phyloP scores from a whole-genome alignment of 1,284 basidiomycete species.

The Sporisorium reilianum region DNA sequence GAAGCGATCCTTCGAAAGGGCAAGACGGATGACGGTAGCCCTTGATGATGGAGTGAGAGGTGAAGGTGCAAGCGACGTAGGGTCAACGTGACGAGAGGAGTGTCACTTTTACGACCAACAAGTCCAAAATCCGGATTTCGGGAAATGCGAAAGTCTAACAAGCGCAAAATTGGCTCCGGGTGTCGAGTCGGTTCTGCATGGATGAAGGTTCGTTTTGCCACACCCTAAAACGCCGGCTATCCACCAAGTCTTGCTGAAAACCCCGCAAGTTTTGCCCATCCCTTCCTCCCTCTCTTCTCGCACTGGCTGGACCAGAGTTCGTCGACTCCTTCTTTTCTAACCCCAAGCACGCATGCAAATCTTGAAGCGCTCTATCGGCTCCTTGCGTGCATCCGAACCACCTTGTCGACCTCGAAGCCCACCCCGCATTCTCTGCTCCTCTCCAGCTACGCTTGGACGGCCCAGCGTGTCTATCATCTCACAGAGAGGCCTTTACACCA shows the following conservation, averaged over 20 bases:
- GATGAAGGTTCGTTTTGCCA: conserved; percentile 12
- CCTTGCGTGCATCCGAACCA: neutral
- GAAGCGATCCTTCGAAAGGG: neutral
- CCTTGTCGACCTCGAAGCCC: no score
- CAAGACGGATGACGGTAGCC: neutral
- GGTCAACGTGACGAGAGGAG: neutral
- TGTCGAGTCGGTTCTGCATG: neutral
- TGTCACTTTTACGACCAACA: neutral
- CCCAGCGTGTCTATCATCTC: neutral
- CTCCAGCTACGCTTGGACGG: neutral
- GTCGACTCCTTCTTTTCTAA: neutral
- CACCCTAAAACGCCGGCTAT: conserved; percentile 16
- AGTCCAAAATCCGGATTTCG: neutral
- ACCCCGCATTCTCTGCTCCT: neutral
- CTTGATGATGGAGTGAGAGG: neutral
- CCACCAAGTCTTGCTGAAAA: conserved; percentile 7
- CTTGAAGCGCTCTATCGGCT: neutral
- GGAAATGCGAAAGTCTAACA: neutral
- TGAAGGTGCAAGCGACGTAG: neutral
- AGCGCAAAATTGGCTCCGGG: neutral
- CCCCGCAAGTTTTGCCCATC: no score
- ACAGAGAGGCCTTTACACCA: neutral
- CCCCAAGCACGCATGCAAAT: conserved; percentile 15
- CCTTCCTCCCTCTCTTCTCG: neutral
- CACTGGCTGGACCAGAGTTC: neutral